Percentiles rank a stretch among this genome's conserved stretches.
phyloP scores from a whole-genome alignment of 2,329 filamentous ascomycete genomes.

The Aureobasidium sp. region DNA sequence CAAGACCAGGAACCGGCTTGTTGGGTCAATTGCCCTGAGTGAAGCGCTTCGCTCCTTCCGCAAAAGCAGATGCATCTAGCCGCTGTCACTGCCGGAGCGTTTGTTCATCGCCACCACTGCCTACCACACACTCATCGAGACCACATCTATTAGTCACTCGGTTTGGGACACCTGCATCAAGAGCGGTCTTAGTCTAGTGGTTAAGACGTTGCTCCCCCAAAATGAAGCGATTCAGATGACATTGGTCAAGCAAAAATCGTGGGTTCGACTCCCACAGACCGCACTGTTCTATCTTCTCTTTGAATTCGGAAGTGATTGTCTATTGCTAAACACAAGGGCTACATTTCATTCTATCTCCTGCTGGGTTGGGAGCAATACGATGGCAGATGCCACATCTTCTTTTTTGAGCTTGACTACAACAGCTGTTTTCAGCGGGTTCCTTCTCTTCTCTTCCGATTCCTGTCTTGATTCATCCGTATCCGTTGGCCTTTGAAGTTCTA shows the following conservation, averaged over 20 bases:
- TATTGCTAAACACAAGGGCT: no score
- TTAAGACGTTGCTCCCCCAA: constrained; percentile 15
- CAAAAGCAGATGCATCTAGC: neutral
- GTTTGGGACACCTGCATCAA: neutral
- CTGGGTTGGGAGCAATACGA: no score
- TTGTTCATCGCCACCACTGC: neutral
- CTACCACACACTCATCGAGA: neutral
- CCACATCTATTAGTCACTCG: neutral
- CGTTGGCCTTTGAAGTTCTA: no score
- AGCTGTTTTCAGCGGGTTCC: no score
- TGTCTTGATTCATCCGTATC: no score
- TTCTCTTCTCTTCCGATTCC: no score
- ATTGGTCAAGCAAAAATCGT: constrained; percentile 2
- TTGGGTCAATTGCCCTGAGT: neutral
- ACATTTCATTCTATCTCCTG: no score
- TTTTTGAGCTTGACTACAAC: no score
- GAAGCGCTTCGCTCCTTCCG: constrained; percentile 2
- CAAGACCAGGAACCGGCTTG: neutral
- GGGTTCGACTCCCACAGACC: constrained; percentile 1
- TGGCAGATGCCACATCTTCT: no score
- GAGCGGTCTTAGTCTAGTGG: constrained; percentile 7
- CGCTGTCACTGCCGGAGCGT: neutral
- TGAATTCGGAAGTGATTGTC: no score
- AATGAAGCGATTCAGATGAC: neutral
- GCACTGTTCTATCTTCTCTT: neutral